Evolutionary conservation across 352 stramenopile genomes (phyloP).

Genomic region (Lagenidium giganteum): DNA sequence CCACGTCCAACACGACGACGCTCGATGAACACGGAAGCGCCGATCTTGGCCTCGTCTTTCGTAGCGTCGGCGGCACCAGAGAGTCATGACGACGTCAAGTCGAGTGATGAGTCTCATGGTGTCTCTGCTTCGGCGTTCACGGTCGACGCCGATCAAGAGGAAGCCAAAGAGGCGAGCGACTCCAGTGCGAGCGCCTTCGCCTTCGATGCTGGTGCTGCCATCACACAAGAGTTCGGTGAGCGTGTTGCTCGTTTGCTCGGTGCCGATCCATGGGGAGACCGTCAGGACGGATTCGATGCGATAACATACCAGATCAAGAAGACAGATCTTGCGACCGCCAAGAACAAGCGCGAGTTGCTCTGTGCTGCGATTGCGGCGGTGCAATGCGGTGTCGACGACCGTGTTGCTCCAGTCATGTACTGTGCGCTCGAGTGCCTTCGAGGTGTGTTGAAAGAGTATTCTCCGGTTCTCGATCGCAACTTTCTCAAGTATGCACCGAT

Average conservation of each 20-base stretch:
- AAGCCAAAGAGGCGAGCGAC: slow-evolving; percentile 1
- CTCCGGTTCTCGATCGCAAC: slow-evolving; percentile 34
- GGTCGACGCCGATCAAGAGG: slow-evolving; percentile 4
- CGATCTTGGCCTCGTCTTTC: slow-evolving; percentile 56
- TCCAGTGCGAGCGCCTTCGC: slow-evolving; percentile 12
- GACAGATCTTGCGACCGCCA: slow-evolving; percentile 29
- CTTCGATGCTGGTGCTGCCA: slow-evolving; percentile 60
- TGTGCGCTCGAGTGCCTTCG: slow-evolving; percentile 72
- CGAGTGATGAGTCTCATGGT: slow-evolving; percentile 1
- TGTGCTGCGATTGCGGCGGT: slow-evolving; percentile 59
- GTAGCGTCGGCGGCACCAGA: slow-evolving; percentile 12
- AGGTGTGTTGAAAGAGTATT: slow-evolving; percentile 59
- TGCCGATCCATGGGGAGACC: slow-evolving; percentile 74
- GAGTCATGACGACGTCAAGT: slow-evolving; percentile 16
- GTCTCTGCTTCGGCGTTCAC: too few relatives aligned
- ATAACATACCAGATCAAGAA: slow-evolving; percentile 68
- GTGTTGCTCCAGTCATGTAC: slow-evolving; percentile 78
- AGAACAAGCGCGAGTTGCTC: slow-evolving; percentile 49
- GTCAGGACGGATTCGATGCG: slow-evolving; percentile 74
- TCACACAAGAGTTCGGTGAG: slow-evolving; percentile 67
- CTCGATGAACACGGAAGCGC: slow-evolving; percentile 26
- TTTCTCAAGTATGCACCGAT: slow-evolving; percentile 36
- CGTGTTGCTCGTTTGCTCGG: slow-evolving; percentile 55
- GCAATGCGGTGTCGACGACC: slow-evolving; percentile 70
- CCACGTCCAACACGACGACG: slow-evolving; percentile 9